Base-by-base conservation (phyloP, 2,329 filamentous ascomycete species). In the Onygenales sp. region DNA sequence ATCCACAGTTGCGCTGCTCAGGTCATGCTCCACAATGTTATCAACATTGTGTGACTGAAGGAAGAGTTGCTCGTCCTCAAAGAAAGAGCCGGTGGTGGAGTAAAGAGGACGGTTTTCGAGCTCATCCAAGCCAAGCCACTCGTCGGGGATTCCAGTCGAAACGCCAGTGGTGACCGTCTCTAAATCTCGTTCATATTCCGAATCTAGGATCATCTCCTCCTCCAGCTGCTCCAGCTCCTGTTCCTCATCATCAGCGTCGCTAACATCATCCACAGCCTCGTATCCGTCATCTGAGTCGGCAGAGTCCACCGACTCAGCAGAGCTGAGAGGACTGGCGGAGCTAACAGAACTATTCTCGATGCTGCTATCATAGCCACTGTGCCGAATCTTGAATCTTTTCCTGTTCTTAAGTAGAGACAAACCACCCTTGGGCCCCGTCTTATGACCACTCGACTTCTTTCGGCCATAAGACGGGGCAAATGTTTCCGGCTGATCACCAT, bases 201-300 rank as follows among this genome's bases (percentile, higher is more conserved):
- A 71, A 50, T 70, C 66, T 38, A 87, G 75, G 57, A 91, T 88
- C 61, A 85, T 81, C 68, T 83, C 78, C 74, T 90, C 87, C 79
- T 93, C 88, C 75, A 83, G 79, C 76, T 84, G 81, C 64, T 86
- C 80, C 53, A 92, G 82, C 76, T 87, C 82, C 59, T 87, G 82
- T 68, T 92, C 85, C 67, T 92, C 87, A 58, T 89, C 85, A 57
- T 91, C 87, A 9, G 82, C 85, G 61, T 91, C 87, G 60, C 81
- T 87, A 56, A 94, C 85, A 50, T 89, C 82, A 65, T 92, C 87
- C 55, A 94, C 85, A 89, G 53, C 85, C 51, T 79, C 82, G 63
- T 89, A 86, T 55, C 85, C 82, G 57, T 65, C 69, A 21, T 66
- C 66, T 7, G 66, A 66, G 35, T 60, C 55, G 21, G 21, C 21